A percentile compares a stretch with the other conserved stretches of the same genome.
Conservation (phyloP, 768 basidiomycete genomes). For the Suillus placidus region DNA sequence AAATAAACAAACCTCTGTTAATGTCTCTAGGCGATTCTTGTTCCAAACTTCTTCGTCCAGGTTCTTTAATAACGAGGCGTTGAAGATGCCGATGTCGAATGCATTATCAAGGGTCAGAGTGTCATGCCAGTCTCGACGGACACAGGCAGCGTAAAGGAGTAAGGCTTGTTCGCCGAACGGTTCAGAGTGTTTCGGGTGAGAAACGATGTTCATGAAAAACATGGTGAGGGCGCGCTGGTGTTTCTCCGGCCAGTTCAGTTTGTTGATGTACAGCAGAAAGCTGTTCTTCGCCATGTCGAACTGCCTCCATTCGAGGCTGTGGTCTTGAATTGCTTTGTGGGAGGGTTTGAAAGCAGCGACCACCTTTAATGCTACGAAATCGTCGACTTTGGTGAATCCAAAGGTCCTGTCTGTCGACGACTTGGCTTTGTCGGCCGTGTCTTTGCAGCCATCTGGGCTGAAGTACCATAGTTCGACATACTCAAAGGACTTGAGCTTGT, state of each 20-base stretch:
- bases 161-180: background rate
- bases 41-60: background rate
- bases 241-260: background rate
- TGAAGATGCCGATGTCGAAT: background rate
- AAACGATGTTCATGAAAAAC: background rate
- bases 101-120: background rate
- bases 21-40: accelerated
- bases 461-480: conserved; percentile 20
- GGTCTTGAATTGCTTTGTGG: conserved; percentile 11
- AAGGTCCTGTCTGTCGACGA: conserved; percentile 10
- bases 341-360: conserved; percentile 21
- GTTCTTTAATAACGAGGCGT: conserved; percentile 12
- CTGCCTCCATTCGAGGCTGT: conserved; percentile 21
- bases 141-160: background rate
- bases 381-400: conserved; percentile 12
- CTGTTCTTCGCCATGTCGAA: conserved; percentile 20
- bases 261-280: conserved; percentile 4
- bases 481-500: conserved; percentile 8
- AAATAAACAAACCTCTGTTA: background rate
- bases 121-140: conserved; percentile 5
- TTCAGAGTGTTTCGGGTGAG: background rate
- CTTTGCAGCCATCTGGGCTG: background rate
- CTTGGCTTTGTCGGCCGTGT: background rate
- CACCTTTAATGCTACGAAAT: conserved; percentile 14
- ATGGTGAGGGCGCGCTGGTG: background rate